A percentile compares a stretch with the other conserved stretches of the same genome.
phyloP scores from a whole-genome alignment of 371 early-diverging fungal species.

The Furculomyces boomerangus region DNA sequence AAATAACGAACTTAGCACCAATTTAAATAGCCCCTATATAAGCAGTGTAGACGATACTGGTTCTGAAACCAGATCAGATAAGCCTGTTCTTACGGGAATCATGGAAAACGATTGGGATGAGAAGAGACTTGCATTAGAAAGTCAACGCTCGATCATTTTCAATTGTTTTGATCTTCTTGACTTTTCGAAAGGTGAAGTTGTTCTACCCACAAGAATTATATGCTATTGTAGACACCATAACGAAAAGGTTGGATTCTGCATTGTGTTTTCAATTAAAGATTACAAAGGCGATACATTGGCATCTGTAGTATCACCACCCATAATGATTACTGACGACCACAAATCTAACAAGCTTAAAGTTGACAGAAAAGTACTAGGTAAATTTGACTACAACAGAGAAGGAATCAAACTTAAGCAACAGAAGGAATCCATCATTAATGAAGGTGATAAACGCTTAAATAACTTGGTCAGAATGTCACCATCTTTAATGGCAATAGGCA shows the following conservation, averaged over 20 bases:
- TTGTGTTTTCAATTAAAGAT: slow-evolving; percentile 61
- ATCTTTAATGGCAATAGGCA: slow-evolving; percentile 11
- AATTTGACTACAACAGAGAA: slow-evolving; percentile 21
- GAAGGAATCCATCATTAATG: not conserved
- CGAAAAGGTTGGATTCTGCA: slow-evolving; percentile 75
- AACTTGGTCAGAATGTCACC: slow-evolving; percentile 20
- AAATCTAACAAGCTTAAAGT: slow-evolving; percentile 54
- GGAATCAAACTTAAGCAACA: slow-evolving; percentile 9
- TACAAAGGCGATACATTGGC: slow-evolving; percentile 45
- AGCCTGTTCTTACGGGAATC: slow-evolving; percentile 7
- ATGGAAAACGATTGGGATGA: slow-evolving; percentile 27
- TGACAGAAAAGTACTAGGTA: slow-evolving; percentile 17
- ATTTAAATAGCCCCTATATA: not conserved
- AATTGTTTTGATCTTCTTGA: slow-evolving; percentile 74
- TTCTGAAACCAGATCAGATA: not conserved
- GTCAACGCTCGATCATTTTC: slow-evolving; percentile 60
- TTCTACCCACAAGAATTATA: slow-evolving; percentile 80
- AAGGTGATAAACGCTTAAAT: slow-evolving; percentile 10
- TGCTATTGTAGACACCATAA: slow-evolving; percentile 90
- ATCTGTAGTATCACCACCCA: slow-evolving; percentile 71
- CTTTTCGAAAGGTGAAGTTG: slow-evolving; percentile 74
- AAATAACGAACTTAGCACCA: slow-evolving; percentile 12
- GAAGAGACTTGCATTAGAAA: slow-evolving; percentile 30
- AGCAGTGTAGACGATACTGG: too few species aligned
- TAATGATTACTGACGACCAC: slow-evolving; percentile 93